A percentile compares a stretch with the other conserved stretches of the same genome.
phyloP scores from a whole-genome alignment of 495 filamentous ascomycete species.

The Neurospora sp. region DNA sequence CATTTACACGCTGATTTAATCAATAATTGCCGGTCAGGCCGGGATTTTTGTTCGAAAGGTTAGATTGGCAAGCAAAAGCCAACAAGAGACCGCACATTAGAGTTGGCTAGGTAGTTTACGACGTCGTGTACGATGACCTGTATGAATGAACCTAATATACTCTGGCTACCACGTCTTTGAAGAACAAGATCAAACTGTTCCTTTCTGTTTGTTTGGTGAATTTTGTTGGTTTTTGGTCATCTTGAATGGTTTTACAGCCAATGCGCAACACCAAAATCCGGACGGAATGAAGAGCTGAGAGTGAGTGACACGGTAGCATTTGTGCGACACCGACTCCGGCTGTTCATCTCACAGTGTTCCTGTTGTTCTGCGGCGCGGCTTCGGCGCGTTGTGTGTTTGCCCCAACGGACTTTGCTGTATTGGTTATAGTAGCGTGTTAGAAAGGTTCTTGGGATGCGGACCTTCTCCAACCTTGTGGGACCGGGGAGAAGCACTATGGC shows the following conservation, averaged over 20 bases:
- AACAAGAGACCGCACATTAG: neutral
- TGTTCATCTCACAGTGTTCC: neutral
- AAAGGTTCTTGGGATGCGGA: neutral
- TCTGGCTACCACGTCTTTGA: neutral
- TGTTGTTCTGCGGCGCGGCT: neutral
- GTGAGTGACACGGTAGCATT: neutral
- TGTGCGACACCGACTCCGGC: neutral
- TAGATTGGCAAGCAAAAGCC: neutral
- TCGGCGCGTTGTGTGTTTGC: neutral
- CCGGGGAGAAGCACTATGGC: neutral
- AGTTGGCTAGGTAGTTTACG: neutral
- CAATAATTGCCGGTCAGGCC: constrained; percentile 8
- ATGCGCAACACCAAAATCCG: neutral
- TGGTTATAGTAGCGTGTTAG: neutral
- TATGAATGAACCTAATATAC: neutral
- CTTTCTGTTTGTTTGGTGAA: neutral
- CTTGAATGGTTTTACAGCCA: neutral
- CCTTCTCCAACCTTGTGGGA: neutral
- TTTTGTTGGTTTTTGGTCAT: neutral
- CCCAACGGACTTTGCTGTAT: neutral
- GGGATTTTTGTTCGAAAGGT: neutral
- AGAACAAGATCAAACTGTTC: neutral
- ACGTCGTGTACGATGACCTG: neutral
- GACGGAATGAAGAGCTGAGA: neutral
- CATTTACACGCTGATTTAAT: constrained; percentile 6